A percentile compares a stretch with the other conserved stretches of the same genome.
These are phyloP conservation scores for Rhizopus sp. DNA, from an alignment of 371 early-diverging fungal genomes.

Conservation along the genomic window DNA sequence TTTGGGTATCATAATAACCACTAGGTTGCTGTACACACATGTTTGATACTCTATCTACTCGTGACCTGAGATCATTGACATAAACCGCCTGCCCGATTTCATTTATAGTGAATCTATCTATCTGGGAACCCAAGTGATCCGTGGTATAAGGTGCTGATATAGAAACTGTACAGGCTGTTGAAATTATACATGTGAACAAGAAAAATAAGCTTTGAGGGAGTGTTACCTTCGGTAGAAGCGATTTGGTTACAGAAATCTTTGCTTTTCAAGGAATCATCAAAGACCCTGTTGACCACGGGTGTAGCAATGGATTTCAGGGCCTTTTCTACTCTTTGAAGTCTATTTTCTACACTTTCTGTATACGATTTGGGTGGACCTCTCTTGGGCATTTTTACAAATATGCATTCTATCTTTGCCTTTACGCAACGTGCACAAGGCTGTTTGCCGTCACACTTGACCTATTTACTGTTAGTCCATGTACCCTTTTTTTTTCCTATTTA, in stretches of 20 bases:
- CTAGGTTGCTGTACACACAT: conserved; percentile 1
- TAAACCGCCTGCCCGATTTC: conserved; percentile 51
- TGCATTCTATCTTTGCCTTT: conserved; percentile 40
- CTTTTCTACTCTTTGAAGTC: conserved; percentile 47
- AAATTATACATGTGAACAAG: not conserved
- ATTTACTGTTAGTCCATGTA: not conserved
- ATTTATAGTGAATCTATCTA: conserved; percentile 38
- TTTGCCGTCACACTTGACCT: conserved; percentile 57
- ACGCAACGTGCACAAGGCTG: conserved; percentile 50
- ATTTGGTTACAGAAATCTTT: not conserved
- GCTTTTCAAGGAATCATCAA: conserved; percentile 24
- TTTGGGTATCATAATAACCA: conserved; percentile 21
- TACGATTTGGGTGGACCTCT: conserved; percentile 53
- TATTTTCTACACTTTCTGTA: conserved; percentile 47
- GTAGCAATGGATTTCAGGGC: conserved; percentile 38
- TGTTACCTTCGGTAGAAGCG: not conserved
- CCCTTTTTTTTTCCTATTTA: conserved; percentile 17
- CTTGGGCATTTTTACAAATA: conserved; percentile 47
- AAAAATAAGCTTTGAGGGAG: too few relatives aligned
- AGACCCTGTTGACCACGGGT: conserved; percentile 22
- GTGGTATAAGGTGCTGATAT: conserved; percentile 31
- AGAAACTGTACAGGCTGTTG: conserved; percentile 7
- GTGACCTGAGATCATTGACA: conserved; percentile 32
- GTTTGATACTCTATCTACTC: conserved; percentile 35
- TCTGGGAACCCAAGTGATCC: conserved; percentile 4